Evolutionary conservation across 768 basidiomycete genomes (phyloP), one percentile per base, ranked within the genome.

Genomic region (Boletus sp.): DNA sequence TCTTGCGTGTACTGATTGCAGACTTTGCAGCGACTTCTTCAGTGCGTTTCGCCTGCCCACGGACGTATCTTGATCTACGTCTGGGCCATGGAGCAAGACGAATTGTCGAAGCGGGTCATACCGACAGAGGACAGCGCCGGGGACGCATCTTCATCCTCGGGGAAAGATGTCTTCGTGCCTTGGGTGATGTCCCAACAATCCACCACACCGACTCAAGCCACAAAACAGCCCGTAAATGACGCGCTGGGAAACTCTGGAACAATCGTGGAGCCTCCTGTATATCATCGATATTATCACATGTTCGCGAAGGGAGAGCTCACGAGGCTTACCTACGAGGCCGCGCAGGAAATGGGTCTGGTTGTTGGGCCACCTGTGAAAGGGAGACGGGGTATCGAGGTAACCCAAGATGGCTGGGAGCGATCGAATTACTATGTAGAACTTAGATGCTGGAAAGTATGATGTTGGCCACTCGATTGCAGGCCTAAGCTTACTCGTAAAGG

Each of bases 211-310:
- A 57, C 56, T 55, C 56, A 63, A 58, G 47, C 39, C 41, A 57
- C 51, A 55, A 66, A 50, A 45, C 48, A 47, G 14, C 36, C 15
- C 39, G 15, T 28, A 30, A 54, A 44, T 37, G 41, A 33, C 15
- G 20, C 48, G 14, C 3, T 1, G 6, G 24, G 6, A 44, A 42
- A 50, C 14, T 40, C 49, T 20, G 54, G n/a, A 58, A 48, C 42
- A 56, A 64, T 11, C 7, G 14, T 12, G 2, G 59, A 46, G 20
- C 36, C 42, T 35, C 46, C 82, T 59, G 78, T 89, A 4, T 90
- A 84, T 75, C 86, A 94, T 67, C 82, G 97, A 54, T 99, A 97
- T 69, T 99, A 99, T 69, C 97, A 99, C 70, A 90, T 99, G 82
- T 99, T 98, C 68, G 80, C 84, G 0, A 76, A 83, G 42, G 90